Conservation (phyloP, 805 yeast species). For the Teunomyces kruisii region DNA sequence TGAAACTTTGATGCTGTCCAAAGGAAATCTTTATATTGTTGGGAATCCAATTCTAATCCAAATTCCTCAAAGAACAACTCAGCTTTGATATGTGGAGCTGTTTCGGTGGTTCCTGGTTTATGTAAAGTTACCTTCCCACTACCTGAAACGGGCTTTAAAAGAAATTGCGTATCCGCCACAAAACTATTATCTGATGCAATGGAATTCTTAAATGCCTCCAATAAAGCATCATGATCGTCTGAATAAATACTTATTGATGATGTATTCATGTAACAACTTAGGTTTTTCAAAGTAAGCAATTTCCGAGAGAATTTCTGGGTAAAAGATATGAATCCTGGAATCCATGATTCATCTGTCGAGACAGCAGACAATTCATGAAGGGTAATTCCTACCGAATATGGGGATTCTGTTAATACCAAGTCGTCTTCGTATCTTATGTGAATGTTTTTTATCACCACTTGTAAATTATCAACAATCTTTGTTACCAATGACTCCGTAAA, state of each 20-base stretch:
- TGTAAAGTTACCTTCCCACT: conserved; percentile 78
- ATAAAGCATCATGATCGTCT: conserved; percentile 49
- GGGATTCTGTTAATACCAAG: conserved; percentile 63
- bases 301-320: conserved; percentile 69
- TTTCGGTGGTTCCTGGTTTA: conserved; percentile 71
- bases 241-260: conserved; percentile 37
- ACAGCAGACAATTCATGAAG: conserved; percentile 87
- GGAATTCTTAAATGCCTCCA: conserved; percentile 47
- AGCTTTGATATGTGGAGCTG: conserved; percentile 66
- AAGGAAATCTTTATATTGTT: conserved; percentile 79
- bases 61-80: conserved; percentile 85
- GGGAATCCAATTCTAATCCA: conserved; percentile 79
- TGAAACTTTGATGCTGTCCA: conserved; percentile 81
- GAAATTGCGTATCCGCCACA: conserved; percentile 43
- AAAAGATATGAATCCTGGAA: conserved; percentile 77
- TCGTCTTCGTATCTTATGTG: conserved; percentile 91
- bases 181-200: conserved; percentile 30
- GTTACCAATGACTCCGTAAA: conserved; percentile 86
- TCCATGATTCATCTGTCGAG: conserved; percentile 84
- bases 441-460: conserved; percentile 85
- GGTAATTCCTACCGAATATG: conserved; percentile 82
- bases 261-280: conserved; percentile 85
- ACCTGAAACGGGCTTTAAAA: conserved; percentile 88
- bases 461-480: conserved; percentile 89
- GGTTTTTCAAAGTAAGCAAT: conserved; percentile 67